Conservation (phyloP, 192 early-diverging fungal species). For the Linnemannia hyalina region DNA sequence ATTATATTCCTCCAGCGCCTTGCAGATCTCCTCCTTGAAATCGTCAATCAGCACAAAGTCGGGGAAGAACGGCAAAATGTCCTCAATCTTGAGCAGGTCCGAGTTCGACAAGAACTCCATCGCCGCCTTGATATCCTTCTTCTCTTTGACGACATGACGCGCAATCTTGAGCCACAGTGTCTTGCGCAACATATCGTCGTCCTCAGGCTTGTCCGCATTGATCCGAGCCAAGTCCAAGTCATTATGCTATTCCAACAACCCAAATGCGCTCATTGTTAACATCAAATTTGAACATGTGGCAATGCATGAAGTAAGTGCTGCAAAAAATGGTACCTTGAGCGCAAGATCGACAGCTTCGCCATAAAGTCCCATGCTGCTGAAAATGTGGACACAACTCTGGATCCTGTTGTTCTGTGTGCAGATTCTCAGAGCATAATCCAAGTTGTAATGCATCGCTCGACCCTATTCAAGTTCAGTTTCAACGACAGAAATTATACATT, state of each 20-base stretch:
- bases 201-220: slow-evolving; percentile 93
- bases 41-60: slow-evolving; percentile 98
- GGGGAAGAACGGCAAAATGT: slow-evolving; percentile 97
- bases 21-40: slow-evolving; percentile 96
- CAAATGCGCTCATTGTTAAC: background rate
- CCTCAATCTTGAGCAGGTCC: slow-evolving; percentile 91
- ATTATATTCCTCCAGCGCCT: slow-evolving; percentile 94
- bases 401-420: slow-evolving; percentile 87
- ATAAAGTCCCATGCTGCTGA: slow-evolving; percentile 87
- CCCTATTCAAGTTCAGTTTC: slow-evolving; percentile 61
- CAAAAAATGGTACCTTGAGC: slow-evolving; percentile 69
- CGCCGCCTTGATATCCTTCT: slow-evolving; percentile 88
- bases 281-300: background rate
- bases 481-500: too few relatives aligned
- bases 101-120: slow-evolving; percentile 86
- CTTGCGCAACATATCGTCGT: slow-evolving; percentile 84
- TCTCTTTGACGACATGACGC: slow-evolving; percentile 87
- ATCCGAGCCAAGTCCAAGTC: slow-evolving; percentile 93
- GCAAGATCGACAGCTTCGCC: slow-evolving; percentile 95
- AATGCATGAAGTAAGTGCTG: background rate
- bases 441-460: slow-evolving; percentile 86
- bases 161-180: slow-evolving; percentile 96
- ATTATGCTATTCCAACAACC: slow-evolving; percentile 61
- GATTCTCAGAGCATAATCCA: slow-evolving; percentile 92
- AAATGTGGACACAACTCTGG: slow-evolving; percentile 92